Percentiles rank a stretch among this genome's conserved stretches.
phyloP scores from a whole-genome alignment of 169 alveolate genomes.

The Babesia sp. region DNA sequence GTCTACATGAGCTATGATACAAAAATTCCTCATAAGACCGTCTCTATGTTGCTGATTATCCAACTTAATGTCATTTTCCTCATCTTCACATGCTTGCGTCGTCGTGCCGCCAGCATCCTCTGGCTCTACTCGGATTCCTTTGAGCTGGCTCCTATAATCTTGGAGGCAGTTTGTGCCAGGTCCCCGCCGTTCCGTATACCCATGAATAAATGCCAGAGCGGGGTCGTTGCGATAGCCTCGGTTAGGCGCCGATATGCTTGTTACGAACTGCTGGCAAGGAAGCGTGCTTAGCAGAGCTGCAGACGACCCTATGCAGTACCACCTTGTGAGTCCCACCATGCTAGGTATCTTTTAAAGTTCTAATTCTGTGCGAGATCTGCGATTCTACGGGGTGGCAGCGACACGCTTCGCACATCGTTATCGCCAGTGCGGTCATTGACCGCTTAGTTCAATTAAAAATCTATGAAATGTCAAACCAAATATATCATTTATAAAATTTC shows the following conservation, averaged over 20 bases:
- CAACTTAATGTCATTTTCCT: background rate
- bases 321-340: background rate
- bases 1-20: conserved; percentile 96
- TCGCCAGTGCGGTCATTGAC: too few species aligned
- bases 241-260: background rate
- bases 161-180: too few species aligned
- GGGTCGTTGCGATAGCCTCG: background rate
- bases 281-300: background rate
- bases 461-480: too few species aligned
- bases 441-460: too few species aligned
- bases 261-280: background rate
- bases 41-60: background rate
- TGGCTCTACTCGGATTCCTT: too few species aligned
- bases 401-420: too few species aligned
- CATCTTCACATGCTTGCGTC: background rate
- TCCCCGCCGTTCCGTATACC: too few species aligned
- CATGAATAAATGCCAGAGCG: background rate
- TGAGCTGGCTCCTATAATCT: too few species aligned
- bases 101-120: background rate
- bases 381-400: too few species aligned
- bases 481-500: too few species aligned
- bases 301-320: background rate
- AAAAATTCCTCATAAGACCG: conserved; percentile 84
- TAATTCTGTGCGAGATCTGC: background rate
- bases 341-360: background rate